phyloP scores from a whole-genome alignment of 306 rosid genomes.

The Prunus persica region Prunus_persica_NCBIv2 NC_034016.1:22271501-22272000 shows the following conservation, averaged over 20 bases:
- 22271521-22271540: conserved; percentile 5
- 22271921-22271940: conserved; percentile 31
- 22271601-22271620: conserved; percentile 40
- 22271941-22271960: conserved; percentile 72
- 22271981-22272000: conserved; percentile 67
- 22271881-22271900: conserved; percentile 9
- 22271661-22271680: conserved; percentile 68
- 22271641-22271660: conserved; percentile 47
- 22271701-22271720: conserved; percentile 93
- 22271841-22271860: conserved; percentile 73
- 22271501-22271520: conserved; percentile 14
- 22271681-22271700: conserved; percentile 93
- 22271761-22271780: conserved; percentile 4
- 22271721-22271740: conserved; percentile 65
- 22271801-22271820: conserved; percentile 60
- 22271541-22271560: conserved; percentile 14
- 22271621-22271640: conserved; percentile 41
- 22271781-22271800: conserved; percentile 18
- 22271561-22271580: conserved; percentile 33
- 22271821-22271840: conserved; percentile 94
- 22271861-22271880: conserved; percentile 62
- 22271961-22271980: conserved; percentile 64
- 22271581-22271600: conserved; percentile 68
- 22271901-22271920: conserved; percentile 20
- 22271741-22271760: conserved; percentile 8